Percentiles rank a stretch among this genome's conserved stretches.
Conservation (phyloP, 768 basidiomycete species). For the Suillus discolor region DNA sequence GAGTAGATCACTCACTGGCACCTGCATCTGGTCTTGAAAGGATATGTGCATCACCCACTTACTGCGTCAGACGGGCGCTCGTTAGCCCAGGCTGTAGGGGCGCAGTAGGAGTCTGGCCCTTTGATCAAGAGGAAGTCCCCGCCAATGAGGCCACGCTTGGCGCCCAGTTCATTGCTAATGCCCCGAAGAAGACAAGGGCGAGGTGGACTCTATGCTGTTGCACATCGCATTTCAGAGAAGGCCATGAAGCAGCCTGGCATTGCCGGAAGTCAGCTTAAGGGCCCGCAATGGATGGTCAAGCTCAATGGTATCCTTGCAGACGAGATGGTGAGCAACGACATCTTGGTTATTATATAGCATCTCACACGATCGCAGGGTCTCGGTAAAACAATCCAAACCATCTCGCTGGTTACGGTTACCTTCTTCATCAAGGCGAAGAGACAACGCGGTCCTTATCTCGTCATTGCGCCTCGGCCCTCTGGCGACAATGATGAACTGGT, state of each 20-base stretch:
- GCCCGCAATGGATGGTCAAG: conserved; percentile 97
- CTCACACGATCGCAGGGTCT: conserved; percentile 63
- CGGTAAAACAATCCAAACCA: conserved; percentile 93
- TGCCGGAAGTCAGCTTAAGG: conserved; percentile 88
- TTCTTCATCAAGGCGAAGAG: conserved; percentile 92
- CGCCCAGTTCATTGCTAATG: conserved; percentile 69
- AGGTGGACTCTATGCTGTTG: conserved; percentile 94
- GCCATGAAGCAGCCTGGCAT: conserved; percentile 71
- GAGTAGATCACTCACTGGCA: no score
- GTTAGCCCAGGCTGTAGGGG: conserved; percentile 89
- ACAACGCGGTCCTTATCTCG: conserved; percentile 90
- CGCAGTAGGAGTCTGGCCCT: conserved; percentile 79
- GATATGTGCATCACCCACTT: conserved; percentile 98
- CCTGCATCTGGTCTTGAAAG: conserved; percentile 42
- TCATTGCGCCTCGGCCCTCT: conserved; percentile 95
- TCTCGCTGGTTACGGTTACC: conserved; percentile 86
- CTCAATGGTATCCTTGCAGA: conserved; percentile 95
- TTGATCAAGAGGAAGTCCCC: conserved; percentile 70
- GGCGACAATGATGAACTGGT: conserved; percentile 97
- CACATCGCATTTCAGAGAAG: conserved; percentile 90
- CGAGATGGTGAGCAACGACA: conserved; percentile 67
- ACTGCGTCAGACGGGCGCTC: conserved; percentile 91
- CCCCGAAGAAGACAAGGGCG: conserved; percentile 58
- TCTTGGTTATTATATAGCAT: conserved; percentile 9
- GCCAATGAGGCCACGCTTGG: conserved; percentile 91